Percentiles rank a stretch among this genome's conserved stretches.
Evolutionary conservation across 257 asterid genomes (phyloP).

Genomic region (Phtheirospermum japonicum): DNA sequence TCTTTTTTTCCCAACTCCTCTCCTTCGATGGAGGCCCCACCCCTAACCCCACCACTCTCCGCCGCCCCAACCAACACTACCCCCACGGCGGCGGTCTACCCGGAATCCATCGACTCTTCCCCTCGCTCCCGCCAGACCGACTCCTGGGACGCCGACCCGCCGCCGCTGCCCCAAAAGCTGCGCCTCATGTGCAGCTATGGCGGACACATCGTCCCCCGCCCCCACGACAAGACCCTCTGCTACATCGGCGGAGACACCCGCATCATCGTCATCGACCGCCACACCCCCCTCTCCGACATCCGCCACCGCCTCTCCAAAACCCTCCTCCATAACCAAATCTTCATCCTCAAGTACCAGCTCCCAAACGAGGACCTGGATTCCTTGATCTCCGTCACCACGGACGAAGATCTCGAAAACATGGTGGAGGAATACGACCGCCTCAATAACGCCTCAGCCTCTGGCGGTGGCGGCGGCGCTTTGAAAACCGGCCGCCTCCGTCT

Average conservation of each 20-base stretch:
- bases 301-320: conserved; percentile 56
- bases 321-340: conserved; percentile 45
- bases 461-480: no score
- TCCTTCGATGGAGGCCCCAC: not conserved
- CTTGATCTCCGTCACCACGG: conserved; percentile 65
- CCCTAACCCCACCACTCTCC: not conserved
- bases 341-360: conserved; percentile 66
- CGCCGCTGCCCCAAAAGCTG: conserved; percentile 41
- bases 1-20: no score
- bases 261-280: conserved; percentile 68
- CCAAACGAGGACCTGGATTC: conserved; percentile 89
- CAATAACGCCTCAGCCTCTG: conserved; percentile 12
- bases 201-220: conserved; percentile 92
- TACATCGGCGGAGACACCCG: conserved; percentile 91
- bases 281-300: conserved; percentile 50
- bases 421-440: conserved; percentile 85
- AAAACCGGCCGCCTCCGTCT: conserved; percentile 58
- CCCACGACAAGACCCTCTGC: conserved; percentile 77
- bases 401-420: conserved; percentile 89
- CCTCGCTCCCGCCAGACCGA: not conserved
- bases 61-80: not conserved
- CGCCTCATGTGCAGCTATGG: no score
- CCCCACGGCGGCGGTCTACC: no score
- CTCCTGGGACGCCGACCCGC: not conserved
- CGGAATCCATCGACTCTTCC: not conserved